A percentile compares a stretch with the other conserved stretches of the same genome.
These are phyloP conservation scores for Exophiala bonariae DNA, from an alignment of 2,329 filamentous ascomycete genomes.

Conservation along the genomic window DNA sequence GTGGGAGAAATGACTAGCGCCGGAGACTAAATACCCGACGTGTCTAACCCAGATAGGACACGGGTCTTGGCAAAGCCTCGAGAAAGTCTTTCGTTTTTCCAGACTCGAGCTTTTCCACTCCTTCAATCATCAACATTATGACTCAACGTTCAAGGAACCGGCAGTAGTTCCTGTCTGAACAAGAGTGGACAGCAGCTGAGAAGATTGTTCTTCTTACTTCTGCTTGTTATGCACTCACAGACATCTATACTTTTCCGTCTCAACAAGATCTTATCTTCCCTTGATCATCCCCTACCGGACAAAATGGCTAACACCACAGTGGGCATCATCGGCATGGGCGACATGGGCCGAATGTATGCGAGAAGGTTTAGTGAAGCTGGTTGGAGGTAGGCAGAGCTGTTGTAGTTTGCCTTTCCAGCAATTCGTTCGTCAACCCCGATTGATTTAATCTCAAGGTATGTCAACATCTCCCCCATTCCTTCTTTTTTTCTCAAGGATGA, in stretches of 20 bases:
- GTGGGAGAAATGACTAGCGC: background rate
- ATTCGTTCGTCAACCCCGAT: background rate
- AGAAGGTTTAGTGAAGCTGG: slow-evolving; percentile 83
- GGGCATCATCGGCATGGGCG: slow-evolving; percentile 97
- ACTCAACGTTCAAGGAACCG: no score
- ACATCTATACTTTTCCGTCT: no score
- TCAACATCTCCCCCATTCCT: slow-evolving; percentile 20
- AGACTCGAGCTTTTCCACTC: background rate
- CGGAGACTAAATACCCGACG: slow-evolving; percentile 1
- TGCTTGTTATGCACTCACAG: no score
- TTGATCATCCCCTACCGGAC: background rate
- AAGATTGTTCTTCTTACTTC: background rate
- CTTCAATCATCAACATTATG: no score
- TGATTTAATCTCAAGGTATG: slow-evolving; percentile 36
- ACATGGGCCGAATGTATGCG: slow-evolving; percentile 99
- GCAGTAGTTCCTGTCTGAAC: no score
- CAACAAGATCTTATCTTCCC: no score
- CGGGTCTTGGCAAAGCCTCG: slow-evolving; percentile 1
- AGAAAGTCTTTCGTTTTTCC: slow-evolving; percentile 4
- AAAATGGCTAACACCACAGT: slow-evolving; percentile 70
- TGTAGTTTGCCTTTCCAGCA: slow-evolving; percentile 2
- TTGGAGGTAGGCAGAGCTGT: slow-evolving; percentile 72
- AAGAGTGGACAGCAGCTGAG: background rate
- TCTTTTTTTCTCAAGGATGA: slow-evolving; percentile 70
- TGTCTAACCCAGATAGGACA: background rate